Conservation (phyloP, 1,284 basidiomycete species). For the Ustilago shanxiensis region DNA sequence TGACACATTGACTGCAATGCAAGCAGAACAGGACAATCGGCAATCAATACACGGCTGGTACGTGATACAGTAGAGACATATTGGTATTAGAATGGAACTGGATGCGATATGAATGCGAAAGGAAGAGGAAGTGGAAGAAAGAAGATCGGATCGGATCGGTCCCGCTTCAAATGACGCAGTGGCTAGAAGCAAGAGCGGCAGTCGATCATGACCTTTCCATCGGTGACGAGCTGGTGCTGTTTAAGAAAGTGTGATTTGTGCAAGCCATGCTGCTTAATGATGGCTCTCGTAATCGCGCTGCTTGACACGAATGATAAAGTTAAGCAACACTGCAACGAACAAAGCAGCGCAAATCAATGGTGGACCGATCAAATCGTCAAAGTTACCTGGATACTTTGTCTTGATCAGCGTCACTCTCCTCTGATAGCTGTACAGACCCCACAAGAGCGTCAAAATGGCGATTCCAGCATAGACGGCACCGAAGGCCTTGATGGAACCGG, state of each 20-base stretch:
- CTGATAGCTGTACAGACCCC: constrained; percentile 89
- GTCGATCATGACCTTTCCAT: too few species aligned
- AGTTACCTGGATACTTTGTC: constrained; percentile 87
- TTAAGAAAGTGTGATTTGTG: too few species aligned
- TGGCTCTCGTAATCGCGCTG: constrained; percentile 49
- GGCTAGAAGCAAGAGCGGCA: too few species aligned
- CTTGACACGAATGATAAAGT: constrained; percentile 66
- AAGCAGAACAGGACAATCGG: too few species aligned
- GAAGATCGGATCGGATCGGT: neutral
- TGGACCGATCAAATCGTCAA: constrained; percentile 72
- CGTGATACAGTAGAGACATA: neutral
- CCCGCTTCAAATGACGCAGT: too few species aligned
- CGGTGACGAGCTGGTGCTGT: too few species aligned
- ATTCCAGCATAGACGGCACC: constrained; percentile 87
- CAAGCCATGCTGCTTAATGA: constrained; percentile 1
- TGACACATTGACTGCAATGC: too few species aligned
- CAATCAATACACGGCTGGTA: too few species aligned
- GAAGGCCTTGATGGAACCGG: constrained; percentile 78
- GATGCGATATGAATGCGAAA: neutral
- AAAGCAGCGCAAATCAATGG: constrained; percentile 65
- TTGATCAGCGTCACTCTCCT: constrained; percentile 90
- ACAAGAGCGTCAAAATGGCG: constrained; percentile 72
- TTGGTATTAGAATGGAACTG: constrained; percentile 2
- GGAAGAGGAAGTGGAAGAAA: neutral
- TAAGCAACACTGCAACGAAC: constrained; percentile 67